Base-by-base conservation (phyloP, 2,329 filamentous ascomycete genomes). In the Fusarium nematophilum region DNA sequence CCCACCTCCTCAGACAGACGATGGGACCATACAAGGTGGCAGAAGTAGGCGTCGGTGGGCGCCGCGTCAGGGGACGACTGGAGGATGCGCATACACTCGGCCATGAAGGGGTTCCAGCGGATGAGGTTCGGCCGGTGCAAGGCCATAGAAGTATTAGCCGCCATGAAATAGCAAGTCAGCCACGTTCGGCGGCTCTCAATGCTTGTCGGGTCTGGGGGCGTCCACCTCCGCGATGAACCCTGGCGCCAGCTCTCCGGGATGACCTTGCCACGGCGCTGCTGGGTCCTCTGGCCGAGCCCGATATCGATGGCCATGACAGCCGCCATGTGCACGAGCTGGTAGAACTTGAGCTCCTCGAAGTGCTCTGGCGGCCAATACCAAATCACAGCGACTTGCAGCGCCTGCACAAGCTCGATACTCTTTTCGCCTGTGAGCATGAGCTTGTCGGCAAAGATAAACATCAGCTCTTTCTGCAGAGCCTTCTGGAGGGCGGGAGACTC, bases 331-430 rank as follows among this genome's bases (percentile, higher is more conserved):
- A 92, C 87, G 63, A 95, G 83, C 77, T 94, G 91, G 76, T 95
- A 96, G 73, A 95, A 96, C 71, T 95, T 95, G 69, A 94, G 86
- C 75, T 95, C 90, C 69, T 96, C 91, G 55, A 91, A 91, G 66
- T 90, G 85, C 64, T 94, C 88, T 0, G 92, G 92, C 13, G 92
- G 91, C 72, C 87, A 88, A 73, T 96, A 96, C 91, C 92, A 96
- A 15, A 93, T 84, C n/a, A 89, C 86, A 6, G 86, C 82, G 4
- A 96, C 79, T 53, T 91, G 83, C 33, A 96, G 78, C 2, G 91
- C 86, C 75, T 97, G 93, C 8, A 96, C 86, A 6, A 96, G 79
- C 73, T 96, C 93, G 14, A 97, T 76, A 29, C 86, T 91, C 79
- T 96, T 96, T 66, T 92, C 88, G 10, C 91, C 92, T 6, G 85